Evolutionary conservation across 306 rosid species (phyloP).

Genomic region (Lathyrus tuberosus): DNA sequence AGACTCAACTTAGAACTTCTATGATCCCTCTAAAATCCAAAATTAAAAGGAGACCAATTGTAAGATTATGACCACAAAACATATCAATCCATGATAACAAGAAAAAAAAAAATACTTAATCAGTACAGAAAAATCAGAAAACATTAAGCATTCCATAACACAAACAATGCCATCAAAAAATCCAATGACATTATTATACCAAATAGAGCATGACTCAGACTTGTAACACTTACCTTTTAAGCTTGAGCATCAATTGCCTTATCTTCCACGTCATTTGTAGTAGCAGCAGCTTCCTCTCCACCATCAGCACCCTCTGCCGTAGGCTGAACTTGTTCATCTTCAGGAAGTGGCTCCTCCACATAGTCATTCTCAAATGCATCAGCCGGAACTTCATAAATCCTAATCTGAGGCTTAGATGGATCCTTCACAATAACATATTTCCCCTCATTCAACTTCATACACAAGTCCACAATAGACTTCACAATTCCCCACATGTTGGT

Average conservation of each 20-base stretch:
- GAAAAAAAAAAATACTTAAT: background rate
- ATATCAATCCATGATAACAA: background rate
- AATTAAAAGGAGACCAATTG: background rate
- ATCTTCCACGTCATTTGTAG: constrained; percentile 58
- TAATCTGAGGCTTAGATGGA: constrained; percentile 91
- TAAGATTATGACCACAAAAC: background rate
- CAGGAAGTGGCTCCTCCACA: constrained; percentile 94
- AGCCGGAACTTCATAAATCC: constrained; percentile 86
- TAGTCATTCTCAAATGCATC: constrained; percentile 96
- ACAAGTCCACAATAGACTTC: constrained; percentile 93
- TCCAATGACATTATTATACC: background rate
- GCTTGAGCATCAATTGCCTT: constrained; percentile 54
- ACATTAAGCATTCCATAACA: background rate
- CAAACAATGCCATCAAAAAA: background rate
- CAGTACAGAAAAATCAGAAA: background rate
- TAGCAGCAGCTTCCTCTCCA: constrained; percentile 52
- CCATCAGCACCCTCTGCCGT: constrained; percentile 64
- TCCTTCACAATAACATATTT: constrained; percentile 92
- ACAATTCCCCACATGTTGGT: constrained; percentile 96
- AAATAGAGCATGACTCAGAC: constrained; percentile 10
- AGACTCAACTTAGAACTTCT: background rate
- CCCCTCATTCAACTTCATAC: constrained; percentile 94
- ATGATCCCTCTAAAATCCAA: background rate
- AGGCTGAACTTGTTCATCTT: constrained; percentile 93
- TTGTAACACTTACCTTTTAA: constrained; percentile 43